Percentiles rank a stretch among this genome's conserved stretches.
Conservation (phyloP, 2,329 filamentous ascomycete species). For the Cercospora janseana region DNA sequence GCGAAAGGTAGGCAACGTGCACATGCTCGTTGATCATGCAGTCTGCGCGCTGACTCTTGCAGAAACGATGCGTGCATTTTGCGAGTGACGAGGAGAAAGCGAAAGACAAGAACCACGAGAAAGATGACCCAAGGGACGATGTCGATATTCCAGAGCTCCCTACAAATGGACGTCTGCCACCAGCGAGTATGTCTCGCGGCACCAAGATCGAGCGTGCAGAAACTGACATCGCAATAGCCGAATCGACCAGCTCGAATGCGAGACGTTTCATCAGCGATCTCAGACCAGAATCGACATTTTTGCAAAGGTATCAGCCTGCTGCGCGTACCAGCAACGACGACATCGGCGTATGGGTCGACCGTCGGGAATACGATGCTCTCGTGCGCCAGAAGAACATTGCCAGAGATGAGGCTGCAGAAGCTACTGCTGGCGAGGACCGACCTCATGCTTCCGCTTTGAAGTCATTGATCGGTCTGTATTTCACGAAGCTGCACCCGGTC, state of each 20-base stretch:
- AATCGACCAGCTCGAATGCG: conserved; percentile 10
- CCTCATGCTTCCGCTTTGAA: conserved; percentile 38
- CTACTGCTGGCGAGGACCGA: conserved; percentile 20
- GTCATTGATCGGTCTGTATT: conserved; percentile 48
- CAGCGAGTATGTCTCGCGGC: conserved; percentile 8
- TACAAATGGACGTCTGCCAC: conserved; percentile 3
- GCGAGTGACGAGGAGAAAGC: conserved; percentile 18
- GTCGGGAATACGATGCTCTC: conserved; percentile 33
- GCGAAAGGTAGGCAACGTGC: conserved; percentile 30
- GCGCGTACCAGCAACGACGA: conserved; percentile 28
- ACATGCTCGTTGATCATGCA: not conserved
- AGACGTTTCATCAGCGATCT: conserved; percentile 38
- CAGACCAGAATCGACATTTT: conserved; percentile 48
- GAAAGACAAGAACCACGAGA: conserved; percentile 8
- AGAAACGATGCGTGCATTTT: conserved; percentile 39
- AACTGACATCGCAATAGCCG: conserved; percentile 5
- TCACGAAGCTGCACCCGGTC: conserved; percentile 47
- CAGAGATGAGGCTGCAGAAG: conserved; percentile 10
- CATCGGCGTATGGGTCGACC: conserved; percentile 40
- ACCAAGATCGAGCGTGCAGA: not conserved
- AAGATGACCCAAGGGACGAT: conserved; percentile 7
- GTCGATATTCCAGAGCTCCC: not conserved
- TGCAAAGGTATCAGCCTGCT: conserved; percentile 39
- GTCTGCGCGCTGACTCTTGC: conserved; percentile 13
- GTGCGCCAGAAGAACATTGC: conserved; percentile 28